Base-by-base conservation (phyloP, 768 basidiomycete genomes). In the Cyathus striatus region DNA sequence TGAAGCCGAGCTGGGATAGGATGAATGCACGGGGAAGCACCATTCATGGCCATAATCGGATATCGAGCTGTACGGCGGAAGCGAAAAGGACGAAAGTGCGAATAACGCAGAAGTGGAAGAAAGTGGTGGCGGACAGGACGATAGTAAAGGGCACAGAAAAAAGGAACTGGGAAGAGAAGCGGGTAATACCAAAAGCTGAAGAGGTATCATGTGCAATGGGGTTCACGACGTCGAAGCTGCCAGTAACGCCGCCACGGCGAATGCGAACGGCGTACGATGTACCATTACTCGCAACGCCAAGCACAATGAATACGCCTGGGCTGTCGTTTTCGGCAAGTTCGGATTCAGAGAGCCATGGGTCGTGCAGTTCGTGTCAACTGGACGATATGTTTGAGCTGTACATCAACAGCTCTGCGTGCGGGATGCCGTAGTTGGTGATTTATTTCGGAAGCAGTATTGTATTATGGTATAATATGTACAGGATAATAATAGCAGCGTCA, bases 331-430 rank as follows among this genome's bases (percentile, higher is more conserved):
- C 9, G 27, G n/a, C 27, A n/a, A 30, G 9, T 30, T 30, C 27
- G 35, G 6, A 18, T 18, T 36, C 27, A 12, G 10, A 9, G 35
- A 9, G 10, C 12, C 17, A 13, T 9, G 23, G 39, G 39, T 13
- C 6, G 20, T 40, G 48, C 38, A 22, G 27, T 36, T 17, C 32
- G 20, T 33, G 32, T 13, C 42, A 36, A 34, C 20, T 42, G 22
- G 33, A 45, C 23, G 33, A 49, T 21, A 24, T 51, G 33, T 57
- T 52, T 24, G 34, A 47, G n/a, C 39, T 45, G 32, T 49, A 50
- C 40, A 49, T 57, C 16, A 46, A 54, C 34, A 46, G 46, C 14
- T 45, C 39, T 14, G 38, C 41, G 16, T 50, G 40, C 17, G 35
- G 10, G 35, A 12, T 12, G 35, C 7, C 12, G 27, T 7, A 7